Conservation (phyloP, 164 flowering plant genomes). For the Dillenia turbinata region DNA sequence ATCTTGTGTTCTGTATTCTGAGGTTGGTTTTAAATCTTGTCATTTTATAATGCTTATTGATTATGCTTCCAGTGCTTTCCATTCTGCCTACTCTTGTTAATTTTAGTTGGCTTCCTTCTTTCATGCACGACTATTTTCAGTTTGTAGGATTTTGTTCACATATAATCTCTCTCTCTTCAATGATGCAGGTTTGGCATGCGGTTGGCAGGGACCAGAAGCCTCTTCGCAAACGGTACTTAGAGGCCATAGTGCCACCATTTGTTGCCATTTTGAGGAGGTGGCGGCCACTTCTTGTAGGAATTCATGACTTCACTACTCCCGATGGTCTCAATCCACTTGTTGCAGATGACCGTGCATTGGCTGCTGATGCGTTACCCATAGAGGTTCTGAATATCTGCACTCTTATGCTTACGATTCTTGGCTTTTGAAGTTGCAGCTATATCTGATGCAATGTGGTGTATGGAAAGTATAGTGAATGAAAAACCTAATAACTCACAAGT, state of each 20-base stretch:
- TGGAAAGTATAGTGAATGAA: no score
- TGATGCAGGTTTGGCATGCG: slow-evolving; percentile 92
- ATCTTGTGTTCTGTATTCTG: slow-evolving; percentile 90
- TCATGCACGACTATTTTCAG: no score
- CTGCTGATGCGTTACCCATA: slow-evolving; percentile 94
- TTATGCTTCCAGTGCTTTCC: no score
- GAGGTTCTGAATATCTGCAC: slow-evolving; percentile 52
- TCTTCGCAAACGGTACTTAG: slow-evolving; percentile 87
- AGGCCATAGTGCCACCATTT: slow-evolving; percentile 92
- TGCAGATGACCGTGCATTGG: slow-evolving; percentile 91
- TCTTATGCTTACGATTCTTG: neutral
- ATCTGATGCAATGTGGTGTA: no score
- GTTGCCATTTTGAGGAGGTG: slow-evolving; percentile 91
- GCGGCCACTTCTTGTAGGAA: slow-evolving; percentile 96
- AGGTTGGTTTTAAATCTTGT: slow-evolving; percentile 48
- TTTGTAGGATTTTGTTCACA: no score
- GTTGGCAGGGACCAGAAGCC: slow-evolving; percentile 72
- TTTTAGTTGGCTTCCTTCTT: no score
- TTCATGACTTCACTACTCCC: slow-evolving; percentile 87
- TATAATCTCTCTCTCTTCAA: neutral
- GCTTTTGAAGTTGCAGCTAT: neutral
- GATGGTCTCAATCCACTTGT: slow-evolving; percentile 90
- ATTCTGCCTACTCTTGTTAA: no score
- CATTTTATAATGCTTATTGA: no score
- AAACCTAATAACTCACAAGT: no score